phyloP scores from a whole-genome alignment of 2,329 filamentous ascomycete species.

The Lasiodiplodia citricola region DNA sequence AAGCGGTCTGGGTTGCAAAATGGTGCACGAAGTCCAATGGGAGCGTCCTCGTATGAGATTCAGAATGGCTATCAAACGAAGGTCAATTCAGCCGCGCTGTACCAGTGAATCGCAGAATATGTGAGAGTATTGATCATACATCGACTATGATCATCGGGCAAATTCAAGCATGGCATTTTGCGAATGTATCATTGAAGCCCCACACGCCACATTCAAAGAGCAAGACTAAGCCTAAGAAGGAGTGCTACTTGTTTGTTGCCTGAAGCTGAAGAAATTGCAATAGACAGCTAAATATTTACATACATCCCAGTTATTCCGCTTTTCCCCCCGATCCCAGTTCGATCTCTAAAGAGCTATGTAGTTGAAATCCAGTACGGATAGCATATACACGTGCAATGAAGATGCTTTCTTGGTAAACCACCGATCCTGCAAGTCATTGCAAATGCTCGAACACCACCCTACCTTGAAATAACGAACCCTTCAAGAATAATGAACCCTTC shows the following conservation, averaged over 20 bases:
- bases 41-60: neutral
- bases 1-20: neutral
- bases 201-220: neutral
- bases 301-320: neutral
- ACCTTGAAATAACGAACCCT: neutral
- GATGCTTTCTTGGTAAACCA: neutral
- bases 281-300: neutral
- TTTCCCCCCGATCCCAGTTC: neutral
- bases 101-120: neutral
- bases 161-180: neutral
- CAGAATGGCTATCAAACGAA: neutral
- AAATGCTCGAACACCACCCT: neutral
- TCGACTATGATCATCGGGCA: neutral
- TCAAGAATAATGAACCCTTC: too few relatives aligned
- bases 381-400: neutral
- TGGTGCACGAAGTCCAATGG: neutral
- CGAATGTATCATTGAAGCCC: neutral
- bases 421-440: neutral
- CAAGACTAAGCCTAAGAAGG: neutral
- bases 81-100: neutral
- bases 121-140: neutral
- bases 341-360: neutral
- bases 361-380: neutral
- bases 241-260: neutral
- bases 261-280: neutral